A percentile compares a stretch with the other conserved stretches of the same genome.
Evolutionary conservation across 495 filamentous ascomycete genomes (phyloP).

Genomic region (Penicillium parvum): DNA sequence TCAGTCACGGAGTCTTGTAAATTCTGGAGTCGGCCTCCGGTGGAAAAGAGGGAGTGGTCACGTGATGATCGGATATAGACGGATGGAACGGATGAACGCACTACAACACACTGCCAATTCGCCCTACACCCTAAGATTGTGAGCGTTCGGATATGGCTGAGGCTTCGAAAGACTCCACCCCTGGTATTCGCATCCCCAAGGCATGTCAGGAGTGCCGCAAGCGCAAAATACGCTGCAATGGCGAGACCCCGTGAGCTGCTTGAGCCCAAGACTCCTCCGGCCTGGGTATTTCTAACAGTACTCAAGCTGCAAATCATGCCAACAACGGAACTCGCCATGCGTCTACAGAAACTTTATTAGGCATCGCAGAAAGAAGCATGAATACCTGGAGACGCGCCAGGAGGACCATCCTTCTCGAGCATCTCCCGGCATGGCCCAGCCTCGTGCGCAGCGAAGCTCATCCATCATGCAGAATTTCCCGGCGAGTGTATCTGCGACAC

Average conservation of each 20-base stretch:
- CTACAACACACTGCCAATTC: no score
- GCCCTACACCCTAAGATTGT: background rate
- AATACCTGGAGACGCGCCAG: conserved; percentile 5
- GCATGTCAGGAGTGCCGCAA: conserved; percentile 44
- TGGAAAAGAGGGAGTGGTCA: conserved; percentile 1
- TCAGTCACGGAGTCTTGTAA: no score
- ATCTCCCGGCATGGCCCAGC: conserved; percentile 16
- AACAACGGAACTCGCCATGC: conserved; percentile 32
- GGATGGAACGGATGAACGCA: conserved; percentile 14
- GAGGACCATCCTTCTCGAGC: conserved; percentile 7
- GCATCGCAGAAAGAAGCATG: conserved; percentile 36
- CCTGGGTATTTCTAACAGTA: background rate
- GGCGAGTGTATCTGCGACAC: conserved; percentile 42
- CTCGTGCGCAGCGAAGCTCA: conserved; percentile 14
- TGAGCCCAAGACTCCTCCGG: background rate
- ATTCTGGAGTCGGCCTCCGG: no score
- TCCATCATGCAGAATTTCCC: conserved; percentile 30
- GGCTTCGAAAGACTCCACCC: conserved; percentile 12
- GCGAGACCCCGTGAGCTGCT: conserved; percentile 29
- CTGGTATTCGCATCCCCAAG: conserved; percentile 38
- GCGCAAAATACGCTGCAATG: conserved; percentile 44
- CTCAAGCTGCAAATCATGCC: conserved; percentile 37
- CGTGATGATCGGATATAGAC: conserved; percentile 12
- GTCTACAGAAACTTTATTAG: conserved; percentile 39
- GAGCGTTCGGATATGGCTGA: conserved; percentile 27